Conservation (phyloP, 306 rosid species). For the Myrica gale region DNA sequence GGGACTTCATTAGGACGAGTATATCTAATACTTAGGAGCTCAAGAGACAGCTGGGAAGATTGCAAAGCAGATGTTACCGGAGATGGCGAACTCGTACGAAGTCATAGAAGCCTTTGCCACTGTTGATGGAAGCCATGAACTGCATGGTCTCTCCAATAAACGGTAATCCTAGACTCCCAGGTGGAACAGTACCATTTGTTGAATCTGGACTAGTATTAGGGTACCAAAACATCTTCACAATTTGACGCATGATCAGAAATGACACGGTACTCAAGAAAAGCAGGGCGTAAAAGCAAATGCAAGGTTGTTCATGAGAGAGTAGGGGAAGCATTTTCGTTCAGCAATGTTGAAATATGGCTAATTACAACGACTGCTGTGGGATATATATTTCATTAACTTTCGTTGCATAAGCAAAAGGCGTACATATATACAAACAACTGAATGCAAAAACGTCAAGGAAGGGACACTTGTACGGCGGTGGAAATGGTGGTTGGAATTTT, state of each 20-base stretch:
- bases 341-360: not conserved
- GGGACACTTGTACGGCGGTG: conserved; percentile 14
- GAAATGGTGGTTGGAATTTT: conserved; percentile 5
- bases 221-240: conserved; percentile 13
- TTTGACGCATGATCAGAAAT: conserved; percentile 18
- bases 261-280: conserved; percentile 20
- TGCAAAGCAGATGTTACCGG: conserved; percentile 32
- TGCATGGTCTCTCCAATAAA: conserved; percentile 78
- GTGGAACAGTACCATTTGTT: conserved; percentile 37
- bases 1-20: no score
- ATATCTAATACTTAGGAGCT: no score
- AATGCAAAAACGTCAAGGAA: not conserved
- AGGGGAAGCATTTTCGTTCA: conserved; percentile 40
- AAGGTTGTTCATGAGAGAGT: conserved; percentile 24
- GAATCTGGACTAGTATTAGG: conserved; percentile 24
- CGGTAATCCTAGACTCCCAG: conserved; percentile 63
- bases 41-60: not conserved
- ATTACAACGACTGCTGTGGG: no score
- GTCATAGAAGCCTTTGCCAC: conserved; percentile 66
- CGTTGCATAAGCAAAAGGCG: not conserved
- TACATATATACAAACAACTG: no score
- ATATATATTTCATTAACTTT: no score
- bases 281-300: conserved; percentile 13
- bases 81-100: conserved; percentile 66
- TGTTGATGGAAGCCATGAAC: conserved; percentile 81